Evolutionary conservation across 1,284 basidiomycete genomes (phyloP), one percentile per base, ranked within the genome.

Genomic region (Coniferiporia weirii): DNA sequence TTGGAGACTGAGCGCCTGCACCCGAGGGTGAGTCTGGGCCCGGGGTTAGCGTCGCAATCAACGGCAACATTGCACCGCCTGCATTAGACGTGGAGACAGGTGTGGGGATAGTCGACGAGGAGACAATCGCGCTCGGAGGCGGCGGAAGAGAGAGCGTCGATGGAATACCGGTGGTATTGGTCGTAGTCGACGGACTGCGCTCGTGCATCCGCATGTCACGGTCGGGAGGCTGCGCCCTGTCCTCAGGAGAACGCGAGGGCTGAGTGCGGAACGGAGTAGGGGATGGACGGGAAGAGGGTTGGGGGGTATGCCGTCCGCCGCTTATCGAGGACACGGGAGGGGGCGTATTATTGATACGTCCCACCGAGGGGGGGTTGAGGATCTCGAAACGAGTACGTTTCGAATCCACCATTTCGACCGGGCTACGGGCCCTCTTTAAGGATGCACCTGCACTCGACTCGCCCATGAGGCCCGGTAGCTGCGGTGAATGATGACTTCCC

Each of bases 261-360:
- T 88, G 87, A 5, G 79, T 82, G 64, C 83, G 79, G 79, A 89
- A 87, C 12, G 87, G 88, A 54, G 82, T 82, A 2, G 87, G 87
- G n/a, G 85, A 89, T 0, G 82, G 84, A 6, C 85, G 76, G 35
- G 82, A 81, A 10, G 83, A 83, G 17, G 78, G 76, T 35, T 77
- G 65, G 15, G 81, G 79, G 0, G 81, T 82, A 43, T 74, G 75
- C 54, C 77, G 77, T 53, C 69, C 71, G 2, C 82, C 38, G 20
- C 49, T 47, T 50, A 27, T 8, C 7, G 82, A 77, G 15, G 72
- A 73, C 32, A 80, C 73, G 20, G 22, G 34, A 65, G 51, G 19
- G 22, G 66, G 8, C 77, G 79, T 68, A 20, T 44, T 51, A 8
- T 27, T 27, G 5, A 57, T 57, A 12, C 56, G 48, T 22, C 47